Base-by-base conservation (phyloP, 148 eudicot species). In the Camellia lanceoleosa region DNA sequence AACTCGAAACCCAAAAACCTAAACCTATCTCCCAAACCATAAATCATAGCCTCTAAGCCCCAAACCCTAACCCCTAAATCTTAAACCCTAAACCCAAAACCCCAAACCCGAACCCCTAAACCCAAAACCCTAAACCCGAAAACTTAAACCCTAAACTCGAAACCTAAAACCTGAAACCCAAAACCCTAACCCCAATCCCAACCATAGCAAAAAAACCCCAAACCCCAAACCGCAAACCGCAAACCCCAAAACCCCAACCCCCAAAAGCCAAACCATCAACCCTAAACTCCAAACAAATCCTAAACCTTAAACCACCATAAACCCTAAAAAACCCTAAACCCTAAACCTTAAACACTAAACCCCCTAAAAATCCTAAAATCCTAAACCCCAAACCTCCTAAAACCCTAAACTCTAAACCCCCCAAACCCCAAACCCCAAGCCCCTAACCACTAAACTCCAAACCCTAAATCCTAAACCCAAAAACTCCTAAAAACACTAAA, bases 391-490 rank as follows among this genome's bases (percentile, higher is more conserved):
- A 62, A 62, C 65, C 65, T 19, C 16, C 38, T 30, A 30, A 62
- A 62, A 62, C 65, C 65, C 65, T 62, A 62, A 62, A 62, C 65
- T 19, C 65, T 62, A 62, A 62, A 15, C 65, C 65, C 7, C 20
- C 65, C 65, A 2, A 15, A 62, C 3, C 19, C 65, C 20, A 15
- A 61, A 61, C 20, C 65, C 65, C 20, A 0, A 62, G 16, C 0
- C 65, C 65, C 3, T 15, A 62, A 62, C 19, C 30, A 30, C 65
- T n/a, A 15, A 62, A 62, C 65, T 19, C 65, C 16, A 62, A 62
- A 62, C 65, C 65, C 65, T n/a, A 62, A 62, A 62, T 19, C 65
- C 65, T 62, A 62, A 62, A 62, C 65, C 65, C 65, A 13, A 62
- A 62, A 62, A 18, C 65, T 19, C 16, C 1, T 30, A 30, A 30